phyloP scores from a whole-genome alignment of 441 rosid genomes.

The Omphalea diandra region DNA sequence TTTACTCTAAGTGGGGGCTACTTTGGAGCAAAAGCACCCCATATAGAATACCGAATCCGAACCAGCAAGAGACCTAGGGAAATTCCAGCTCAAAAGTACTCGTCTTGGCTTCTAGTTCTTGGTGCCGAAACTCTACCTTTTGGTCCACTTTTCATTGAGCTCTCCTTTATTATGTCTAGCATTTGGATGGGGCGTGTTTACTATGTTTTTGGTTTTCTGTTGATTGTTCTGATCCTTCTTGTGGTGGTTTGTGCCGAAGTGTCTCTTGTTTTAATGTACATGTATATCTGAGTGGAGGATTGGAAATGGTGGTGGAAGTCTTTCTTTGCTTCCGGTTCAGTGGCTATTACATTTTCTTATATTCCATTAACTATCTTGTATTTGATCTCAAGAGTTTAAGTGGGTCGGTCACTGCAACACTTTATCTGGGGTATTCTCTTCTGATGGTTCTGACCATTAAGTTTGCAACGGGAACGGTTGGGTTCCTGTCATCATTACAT shows the following conservation, averaged over 20 bases:
- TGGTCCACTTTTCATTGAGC: slow-evolving; percentile 74
- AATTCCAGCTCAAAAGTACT: slow-evolving; percentile 72
- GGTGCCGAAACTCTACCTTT: slow-evolving; percentile 76
- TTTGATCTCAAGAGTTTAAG: slow-evolving; percentile 76
- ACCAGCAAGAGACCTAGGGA: slow-evolving; percentile 80
- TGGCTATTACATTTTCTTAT: slow-evolving; percentile 78
- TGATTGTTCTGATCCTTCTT: slow-evolving; percentile 61
- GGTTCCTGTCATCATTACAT: slow-evolving; percentile 60
- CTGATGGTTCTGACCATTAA: slow-evolving; percentile 76
- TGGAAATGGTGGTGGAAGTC: slow-evolving; percentile 96
- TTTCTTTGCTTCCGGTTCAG: slow-evolving; percentile 84
- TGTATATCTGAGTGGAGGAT: slow-evolving; percentile 81
- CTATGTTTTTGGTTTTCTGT: slow-evolving; percentile 69
- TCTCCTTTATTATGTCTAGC: slow-evolving; percentile 78
- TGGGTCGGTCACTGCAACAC: slow-evolving; percentile 73
- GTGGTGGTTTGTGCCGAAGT: slow-evolving; percentile 82
- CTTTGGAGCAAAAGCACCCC: slow-evolving; percentile 69
- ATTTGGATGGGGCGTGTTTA: slow-evolving; percentile 81
- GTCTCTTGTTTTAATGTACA: slow-evolving; percentile 66
- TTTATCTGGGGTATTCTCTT: slow-evolving; percentile 76
- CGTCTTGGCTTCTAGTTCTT: slow-evolving; percentile 71
- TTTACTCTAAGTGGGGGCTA: slow-evolving; percentile 71
- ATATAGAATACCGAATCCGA: slow-evolving; percentile 69
- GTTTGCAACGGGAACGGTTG: slow-evolving; percentile 78
- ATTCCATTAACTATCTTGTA: slow-evolving; percentile 67